Conservation (phyloP, 1,139 yeast genomes). For the Pichia sp. region DNA sequence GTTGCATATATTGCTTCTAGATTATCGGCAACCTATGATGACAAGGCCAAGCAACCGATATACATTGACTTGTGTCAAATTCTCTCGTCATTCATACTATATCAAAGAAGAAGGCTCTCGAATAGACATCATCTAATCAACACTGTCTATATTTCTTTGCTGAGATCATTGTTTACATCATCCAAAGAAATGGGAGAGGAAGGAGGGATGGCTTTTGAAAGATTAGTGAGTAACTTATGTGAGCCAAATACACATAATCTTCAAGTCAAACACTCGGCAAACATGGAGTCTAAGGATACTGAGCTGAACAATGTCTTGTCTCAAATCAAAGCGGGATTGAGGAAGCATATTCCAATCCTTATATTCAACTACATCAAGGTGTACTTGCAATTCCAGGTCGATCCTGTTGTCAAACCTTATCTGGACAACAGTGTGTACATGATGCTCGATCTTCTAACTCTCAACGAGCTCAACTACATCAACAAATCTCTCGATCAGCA, state of each 20-base stretch:
- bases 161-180: conserved; percentile 37
- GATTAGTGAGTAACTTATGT: conserved; percentile 63
- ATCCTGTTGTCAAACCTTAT: conserved; percentile 40
- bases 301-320: conserved; percentile 51
- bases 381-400: conserved; percentile 45
- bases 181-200: conserved; percentile 7
- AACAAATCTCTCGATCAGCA: conserved; percentile 64
- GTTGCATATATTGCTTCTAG: conserved; percentile 27
- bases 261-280: conserved; percentile 15
- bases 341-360: conserved; percentile 59
- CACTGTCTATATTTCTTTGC: conserved; percentile 38
- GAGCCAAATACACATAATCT: conserved; percentile 44
- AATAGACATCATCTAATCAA: conserved; percentile 68
- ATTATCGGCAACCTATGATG: neutral
- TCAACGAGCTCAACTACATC: conserved; percentile 56
- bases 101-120: conserved; percentile 62
- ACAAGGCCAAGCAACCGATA: neutral
- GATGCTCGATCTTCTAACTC: conserved; percentile 64
- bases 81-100: conserved; percentile 49
- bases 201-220: conserved; percentile 42
- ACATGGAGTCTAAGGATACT: conserved; percentile 14
- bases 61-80: conserved; percentile 37
- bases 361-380: conserved; percentile 47
- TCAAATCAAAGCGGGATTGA: conserved; percentile 47
- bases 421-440: conserved; percentile 52